Percentiles rank a stretch among this genome's conserved stretches.
These are phyloP conservation scores for Combretum micranthum DNA, from an alignment of 345 rosid genomes.

Conservation along the genomic window DNA sequence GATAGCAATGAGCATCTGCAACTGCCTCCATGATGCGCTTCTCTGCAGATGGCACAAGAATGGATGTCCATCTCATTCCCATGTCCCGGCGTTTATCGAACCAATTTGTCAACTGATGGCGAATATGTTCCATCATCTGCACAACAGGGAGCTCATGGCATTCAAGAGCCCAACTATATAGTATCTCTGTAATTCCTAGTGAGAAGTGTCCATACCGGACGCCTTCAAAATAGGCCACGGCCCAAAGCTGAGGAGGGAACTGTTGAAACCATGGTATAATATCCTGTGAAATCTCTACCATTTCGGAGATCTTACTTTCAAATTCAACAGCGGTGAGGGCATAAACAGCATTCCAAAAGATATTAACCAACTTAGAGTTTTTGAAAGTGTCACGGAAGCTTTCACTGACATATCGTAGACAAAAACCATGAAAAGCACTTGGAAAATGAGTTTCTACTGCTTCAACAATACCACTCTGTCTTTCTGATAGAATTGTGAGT, in stretches of 20 bases:
- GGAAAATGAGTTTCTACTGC: slow-evolving; percentile 99
- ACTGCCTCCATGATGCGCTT: slow-evolving; percentile 70
- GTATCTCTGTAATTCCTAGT: slow-evolving; percentile 70
- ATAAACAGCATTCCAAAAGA: slow-evolving; percentile 94
- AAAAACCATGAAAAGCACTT: slow-evolving; percentile 86
- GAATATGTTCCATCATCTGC: slow-evolving; percentile 93
- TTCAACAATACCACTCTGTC: slow-evolving; percentile 74
- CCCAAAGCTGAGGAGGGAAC: slow-evolving; percentile 34
- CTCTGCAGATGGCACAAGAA: slow-evolving; percentile 95
- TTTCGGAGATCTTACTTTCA: slow-evolving; percentile 68
- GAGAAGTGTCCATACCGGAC: slow-evolving; percentile 83
- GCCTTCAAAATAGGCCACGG: slow-evolving; percentile 70
- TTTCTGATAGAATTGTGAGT: slow-evolving; percentile 93
- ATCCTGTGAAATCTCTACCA: slow-evolving; percentile 89
- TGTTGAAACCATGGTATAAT: slow-evolving; percentile 58
- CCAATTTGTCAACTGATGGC: slow-evolving; percentile 56
- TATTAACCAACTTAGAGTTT: slow-evolving; percentile 82
- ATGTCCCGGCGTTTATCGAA: slow-evolving; percentile 56
- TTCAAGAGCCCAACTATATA: slow-evolving; percentile 91
- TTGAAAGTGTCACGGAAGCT: slow-evolving; percentile 91
- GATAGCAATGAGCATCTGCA: slow-evolving; percentile 89
- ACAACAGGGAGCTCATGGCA: slow-evolving; percentile 92
- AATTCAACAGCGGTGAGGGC: slow-evolving; percentile 86
- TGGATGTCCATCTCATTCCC: slow-evolving; percentile 76
- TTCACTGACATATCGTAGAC: slow-evolving; percentile 83